Evolutionary conservation across 352 stramenopile species (phyloP).

Genomic region (Phytophthora hybrid): DNA sequence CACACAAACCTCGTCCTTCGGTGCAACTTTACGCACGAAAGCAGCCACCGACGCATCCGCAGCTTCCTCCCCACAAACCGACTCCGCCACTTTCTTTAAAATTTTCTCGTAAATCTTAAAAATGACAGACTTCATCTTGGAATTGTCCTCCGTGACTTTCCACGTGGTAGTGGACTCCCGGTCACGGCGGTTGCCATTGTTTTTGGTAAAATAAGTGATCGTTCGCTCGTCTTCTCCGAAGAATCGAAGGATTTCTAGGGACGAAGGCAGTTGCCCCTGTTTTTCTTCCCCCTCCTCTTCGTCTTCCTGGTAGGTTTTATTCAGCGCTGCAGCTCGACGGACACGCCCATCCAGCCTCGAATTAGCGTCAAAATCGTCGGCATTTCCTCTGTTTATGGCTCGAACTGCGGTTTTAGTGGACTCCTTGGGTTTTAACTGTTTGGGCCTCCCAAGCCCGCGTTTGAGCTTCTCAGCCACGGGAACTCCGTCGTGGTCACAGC

Average conservation of each 20-base stretch:
- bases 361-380: neutral
- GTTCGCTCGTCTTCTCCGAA: conserved; percentile 8
- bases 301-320: conserved; percentile 10
- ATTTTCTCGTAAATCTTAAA: conserved; percentile 3
- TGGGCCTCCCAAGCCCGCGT: neutral
- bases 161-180: neutral
- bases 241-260: conserved; percentile 1
- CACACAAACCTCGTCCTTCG: neutral
- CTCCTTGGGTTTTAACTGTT: conserved; percentile 1
- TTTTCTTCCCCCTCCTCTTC: neutral
- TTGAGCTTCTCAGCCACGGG: neutral
- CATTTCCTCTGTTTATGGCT: neutral
- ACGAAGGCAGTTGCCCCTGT: neutral
- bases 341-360: conserved; percentile 1
- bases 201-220: neutral
- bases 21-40: conserved; percentile 2
- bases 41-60: conserved; percentile 3
- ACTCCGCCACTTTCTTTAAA: neutral
- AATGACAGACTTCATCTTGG: neutral
- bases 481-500: neutral
- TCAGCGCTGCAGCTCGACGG: neutral
- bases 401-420: neutral
- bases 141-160: neutral
- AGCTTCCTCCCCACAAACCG: neutral
- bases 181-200: neutral